A percentile compares a stretch with the other conserved stretches of the same genome.
phyloP scores from a whole-genome alignment of 1,139 yeast species.

The Yamadazyma oceani region DNA sequence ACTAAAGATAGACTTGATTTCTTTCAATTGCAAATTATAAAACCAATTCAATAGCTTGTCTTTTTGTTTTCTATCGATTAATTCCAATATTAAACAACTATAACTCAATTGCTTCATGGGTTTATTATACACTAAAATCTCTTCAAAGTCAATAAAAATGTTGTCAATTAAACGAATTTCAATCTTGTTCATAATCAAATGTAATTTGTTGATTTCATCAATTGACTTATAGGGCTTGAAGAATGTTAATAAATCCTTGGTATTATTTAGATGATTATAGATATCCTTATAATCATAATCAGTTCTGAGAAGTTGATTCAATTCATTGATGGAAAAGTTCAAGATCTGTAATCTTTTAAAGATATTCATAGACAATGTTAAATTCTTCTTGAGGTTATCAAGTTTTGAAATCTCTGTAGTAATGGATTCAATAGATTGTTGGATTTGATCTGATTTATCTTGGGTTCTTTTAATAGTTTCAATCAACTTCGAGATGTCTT shows the following conservation, averaged over 20 bases:
- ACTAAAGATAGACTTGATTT: slow-evolving; percentile 72
- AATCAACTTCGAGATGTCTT: slow-evolving; percentile 50
- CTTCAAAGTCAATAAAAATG: slow-evolving; percentile 74
- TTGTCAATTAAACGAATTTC: slow-evolving; percentile 70
- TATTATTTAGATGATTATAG: slow-evolving; percentile 68
- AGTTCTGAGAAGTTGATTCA: slow-evolving; percentile 55
- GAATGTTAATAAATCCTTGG: slow-evolving; percentile 71
- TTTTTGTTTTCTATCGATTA: slow-evolving; percentile 60
- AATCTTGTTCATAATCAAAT: slow-evolving; percentile 60
- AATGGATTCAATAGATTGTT: slow-evolving; percentile 61
- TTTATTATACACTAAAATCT: slow-evolving; percentile 25
- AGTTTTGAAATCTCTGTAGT: slow-evolving; percentile 75
- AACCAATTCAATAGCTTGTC: slow-evolving; percentile 74
- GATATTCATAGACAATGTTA: slow-evolving; percentile 81
- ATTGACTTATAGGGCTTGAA: slow-evolving; percentile 84
- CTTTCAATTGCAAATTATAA: slow-evolving; percentile 66
- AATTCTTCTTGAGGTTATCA: slow-evolving; percentile 79
- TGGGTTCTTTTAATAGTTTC: slow-evolving; percentile 29
- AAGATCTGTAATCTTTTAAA: slow-evolving; percentile 86
- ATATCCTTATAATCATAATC: slow-evolving; percentile 63
- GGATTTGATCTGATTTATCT: slow-evolving; percentile 44
- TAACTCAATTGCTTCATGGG: slow-evolving; percentile 39
- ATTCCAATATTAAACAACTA: slow-evolving; percentile 74
- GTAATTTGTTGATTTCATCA: slow-evolving; percentile 72
- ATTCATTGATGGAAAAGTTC: slow-evolving; percentile 54